A percentile compares a stretch with the other conserved stretches of the same genome.
Evolutionary conservation across 352 stramenopile species (phyloP).

Genomic region (Globisporangium spiculum): DNA sequence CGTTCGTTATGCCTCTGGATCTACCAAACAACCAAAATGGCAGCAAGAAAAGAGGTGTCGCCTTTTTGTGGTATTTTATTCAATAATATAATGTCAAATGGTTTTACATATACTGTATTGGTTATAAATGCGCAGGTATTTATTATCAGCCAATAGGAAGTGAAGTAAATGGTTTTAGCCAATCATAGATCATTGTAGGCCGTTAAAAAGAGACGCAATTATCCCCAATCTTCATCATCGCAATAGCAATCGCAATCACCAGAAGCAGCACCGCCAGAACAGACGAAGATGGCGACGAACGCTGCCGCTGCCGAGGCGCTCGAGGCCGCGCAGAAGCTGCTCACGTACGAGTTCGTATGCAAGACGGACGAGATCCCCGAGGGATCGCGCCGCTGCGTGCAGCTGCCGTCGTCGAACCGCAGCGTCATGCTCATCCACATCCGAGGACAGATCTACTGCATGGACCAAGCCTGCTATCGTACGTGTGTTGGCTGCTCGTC

Average conservation of each 20-base stretch:
- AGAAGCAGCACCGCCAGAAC: neutral
- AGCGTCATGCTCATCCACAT: constrained; percentile 73
- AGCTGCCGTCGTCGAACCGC: constrained; percentile 58
- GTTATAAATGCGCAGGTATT: neutral
- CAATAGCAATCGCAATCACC: too few species aligned
- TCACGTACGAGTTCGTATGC: constrained; percentile 69
- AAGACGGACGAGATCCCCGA: constrained; percentile 56
- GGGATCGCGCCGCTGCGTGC: constrained; percentile 49
- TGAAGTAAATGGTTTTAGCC: neutral
- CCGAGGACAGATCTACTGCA: constrained; percentile 67
- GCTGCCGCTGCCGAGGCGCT: constrained; percentile 8
- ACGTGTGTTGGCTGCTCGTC: constrained; percentile 11
- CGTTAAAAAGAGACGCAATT: constrained; percentile 2
- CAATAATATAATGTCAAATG: neutral
- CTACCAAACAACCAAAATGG: neutral
- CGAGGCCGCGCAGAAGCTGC: constrained; percentile 29
- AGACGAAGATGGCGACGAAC: constrained; percentile 7
- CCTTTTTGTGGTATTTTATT: neutral
- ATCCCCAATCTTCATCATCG: neutral
- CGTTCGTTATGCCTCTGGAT: constrained; percentile 6
- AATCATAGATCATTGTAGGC: neutral
- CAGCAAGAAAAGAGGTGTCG: neutral
- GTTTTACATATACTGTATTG: neutral
- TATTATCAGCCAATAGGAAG: neutral
- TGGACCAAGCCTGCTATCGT: constrained; percentile 88